phyloP scores from a whole-genome alignment of 1,284 basidiomycete genomes.

The Abortiporus biennis region DNA sequence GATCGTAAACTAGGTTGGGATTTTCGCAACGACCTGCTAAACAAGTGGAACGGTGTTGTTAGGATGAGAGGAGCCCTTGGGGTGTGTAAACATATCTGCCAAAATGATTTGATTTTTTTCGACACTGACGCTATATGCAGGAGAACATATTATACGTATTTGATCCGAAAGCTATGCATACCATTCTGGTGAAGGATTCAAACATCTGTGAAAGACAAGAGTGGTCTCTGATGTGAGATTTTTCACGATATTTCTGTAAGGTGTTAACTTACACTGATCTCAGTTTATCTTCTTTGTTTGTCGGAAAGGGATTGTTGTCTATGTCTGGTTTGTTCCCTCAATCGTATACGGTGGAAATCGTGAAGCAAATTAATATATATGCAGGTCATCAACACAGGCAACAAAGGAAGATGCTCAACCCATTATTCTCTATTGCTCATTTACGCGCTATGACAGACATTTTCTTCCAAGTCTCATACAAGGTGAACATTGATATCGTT shows the following conservation, averaged over 20 bases:
- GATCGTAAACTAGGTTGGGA: background rate
- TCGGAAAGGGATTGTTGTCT: background rate
- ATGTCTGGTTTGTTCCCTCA: background rate
- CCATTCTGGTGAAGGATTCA: conserved; percentile 1
- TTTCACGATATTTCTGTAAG: background rate
- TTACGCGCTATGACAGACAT: background rate
- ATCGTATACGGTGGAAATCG: background rate
- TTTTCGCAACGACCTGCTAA: background rate
- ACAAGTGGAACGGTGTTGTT: background rate
- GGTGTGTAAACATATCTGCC: background rate
- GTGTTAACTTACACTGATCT: background rate
- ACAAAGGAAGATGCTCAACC: conserved; percentile 27
- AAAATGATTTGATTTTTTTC: background rate
- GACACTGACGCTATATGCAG: background rate
- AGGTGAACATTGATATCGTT: background rate
- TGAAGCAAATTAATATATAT: no score
- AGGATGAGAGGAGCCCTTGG: background rate
- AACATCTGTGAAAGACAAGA: background rate
- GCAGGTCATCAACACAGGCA: conserved; percentile 25
- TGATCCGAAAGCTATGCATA: conserved; percentile 3
- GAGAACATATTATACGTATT: conserved; percentile 3
- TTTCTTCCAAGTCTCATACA: conserved; percentile 1
- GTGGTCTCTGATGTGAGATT: background rate
- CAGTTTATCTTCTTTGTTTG: background rate
- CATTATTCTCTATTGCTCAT: conserved; percentile 9